Evolutionary conservation across 1,284 basidiomycete genomes (phyloP), one percentile per base, ranked within the genome.

Genomic region (Cryptococcus amylolentus): DNA sequence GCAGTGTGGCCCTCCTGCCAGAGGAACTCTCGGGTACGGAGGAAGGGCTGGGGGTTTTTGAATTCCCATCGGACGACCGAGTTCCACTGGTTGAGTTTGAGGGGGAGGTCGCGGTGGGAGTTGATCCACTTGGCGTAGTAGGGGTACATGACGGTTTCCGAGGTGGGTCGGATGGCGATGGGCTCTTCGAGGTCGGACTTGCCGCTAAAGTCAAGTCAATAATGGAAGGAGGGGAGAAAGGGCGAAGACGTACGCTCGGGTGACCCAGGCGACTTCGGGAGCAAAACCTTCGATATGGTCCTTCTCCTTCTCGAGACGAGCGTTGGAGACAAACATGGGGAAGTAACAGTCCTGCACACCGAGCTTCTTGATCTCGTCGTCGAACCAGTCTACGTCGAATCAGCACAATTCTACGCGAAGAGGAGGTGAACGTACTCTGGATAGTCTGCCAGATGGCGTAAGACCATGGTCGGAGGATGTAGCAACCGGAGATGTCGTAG

Each of bases 1-100:
- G 95, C 96, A 5, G 96, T 98, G 82, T 99, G 95, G 47, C 95
- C 95, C 79, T 99, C 96, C 80, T 99, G 95, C 95, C 96, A 99
- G 38, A 99, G 81, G 84, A 98, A 99, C 80, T 98, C 95, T 71
- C 96, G 90, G 2, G 96, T 98, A 62, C 95, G 91, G 43, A 99
- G 84, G 88, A 99, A 99, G 2, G 95, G 95, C 79, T 98, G 92
- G 54, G 95, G 96, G 78, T 95, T 96, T 81, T 99, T 99, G 83
- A 98, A 98, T 78, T 99, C 95, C 95, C 95, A 99, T 62, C 95
- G 88, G 28, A 99, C 95, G 69, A 99, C 94, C 66, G 86, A 92
- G 81, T 98, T 98, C 95, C 95, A 99, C 78, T 98, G 91, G 80
- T 98, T 99, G 56, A 98, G 84, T 78, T 95, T 96, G 68, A 98